phyloP scores from a whole-genome alignment of 1,284 basidiomycete species.

The Sanghuangporus baumii region DNA sequence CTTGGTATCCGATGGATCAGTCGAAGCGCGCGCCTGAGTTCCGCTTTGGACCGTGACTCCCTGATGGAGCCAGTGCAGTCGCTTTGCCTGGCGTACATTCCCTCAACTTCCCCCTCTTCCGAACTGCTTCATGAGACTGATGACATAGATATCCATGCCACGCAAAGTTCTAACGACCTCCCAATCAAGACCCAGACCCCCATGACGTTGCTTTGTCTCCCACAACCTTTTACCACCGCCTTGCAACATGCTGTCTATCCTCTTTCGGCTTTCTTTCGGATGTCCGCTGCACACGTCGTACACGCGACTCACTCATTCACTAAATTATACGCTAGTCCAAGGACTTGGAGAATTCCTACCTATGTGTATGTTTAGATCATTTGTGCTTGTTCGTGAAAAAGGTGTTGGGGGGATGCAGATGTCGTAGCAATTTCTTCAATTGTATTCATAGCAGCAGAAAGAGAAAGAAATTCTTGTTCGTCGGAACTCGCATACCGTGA shows the following conservation, averaged over 20 bases:
- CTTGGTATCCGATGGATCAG: conserved; percentile 8
- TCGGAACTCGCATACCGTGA: neutral
- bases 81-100: neutral
- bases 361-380: neutral
- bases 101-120: neutral
- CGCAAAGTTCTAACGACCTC: neutral
- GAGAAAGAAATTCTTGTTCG: neutral
- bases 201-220: neutral
- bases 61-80: neutral
- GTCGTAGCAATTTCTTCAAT: neutral
- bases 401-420: neutral
- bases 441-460: conserved; percentile 7
- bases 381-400: neutral
- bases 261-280: neutral
- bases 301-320: neutral
- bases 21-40: neutral
- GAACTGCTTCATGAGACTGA: neutral
- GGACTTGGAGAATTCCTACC: neutral
- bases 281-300: neutral
- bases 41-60: neutral
- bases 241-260: neutral
- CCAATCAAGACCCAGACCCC: neutral
- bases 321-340: conserved; percentile 8
- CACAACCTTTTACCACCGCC: neutral
- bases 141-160: neutral